Base-by-base conservation (phyloP, 352 stramenopile genomes). In the Phytopythium sindhum region DNA sequence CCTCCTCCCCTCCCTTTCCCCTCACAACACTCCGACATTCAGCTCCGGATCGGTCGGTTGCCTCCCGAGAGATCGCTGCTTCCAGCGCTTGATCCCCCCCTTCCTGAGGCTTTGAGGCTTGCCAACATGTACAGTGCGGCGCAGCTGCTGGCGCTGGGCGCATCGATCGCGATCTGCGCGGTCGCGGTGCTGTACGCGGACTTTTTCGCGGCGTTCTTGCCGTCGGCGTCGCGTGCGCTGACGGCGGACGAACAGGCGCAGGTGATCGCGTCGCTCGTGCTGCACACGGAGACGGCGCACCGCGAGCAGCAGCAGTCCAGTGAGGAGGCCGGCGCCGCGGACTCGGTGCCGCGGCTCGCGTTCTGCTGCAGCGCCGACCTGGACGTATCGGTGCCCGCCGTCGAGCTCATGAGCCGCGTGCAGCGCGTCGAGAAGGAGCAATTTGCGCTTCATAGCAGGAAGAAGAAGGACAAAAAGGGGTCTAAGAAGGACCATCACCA, bases 361-460 rank as follows among this genome's bases (percentile, higher is more conserved):
- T 93, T 93, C 67, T 95, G 86, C 72, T 95, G 86, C 61, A 92
- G 83, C 58, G 86, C 81, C 12, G 86, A 95, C 52, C 50, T 93
- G 47, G 86, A 95, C 41, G 86, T 95, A 26, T 86, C 83, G 44
- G 84, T 95, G 11, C 74, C 79, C 3, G 86, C 86, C 3, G 81
- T 91, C 15, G 82, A 88, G 33, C 74, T 95, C 58, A 93, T 95
- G 84, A 57, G 73, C 44, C 77, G 74, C 28, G 69, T 90, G 28
- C 69, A 82, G 42, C 24, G 72, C 21, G 70, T 85, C 54, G 77
- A 89, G 41, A 60, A 70, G 11, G 67, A 77, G 45, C 62, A 86
- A 48, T 71, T 79, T 42, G 61, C 61, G 23, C 42, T 60, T 47
- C 72, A 75, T 44, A 60, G 77, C 62, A 68, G 69, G 42, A 77